Evolutionary conservation across 2,329 filamentous ascomycete genomes (phyloP), one percentile per base, ranked within the genome.

Genomic region (Ophiostoma triangulosporum): DNA sequence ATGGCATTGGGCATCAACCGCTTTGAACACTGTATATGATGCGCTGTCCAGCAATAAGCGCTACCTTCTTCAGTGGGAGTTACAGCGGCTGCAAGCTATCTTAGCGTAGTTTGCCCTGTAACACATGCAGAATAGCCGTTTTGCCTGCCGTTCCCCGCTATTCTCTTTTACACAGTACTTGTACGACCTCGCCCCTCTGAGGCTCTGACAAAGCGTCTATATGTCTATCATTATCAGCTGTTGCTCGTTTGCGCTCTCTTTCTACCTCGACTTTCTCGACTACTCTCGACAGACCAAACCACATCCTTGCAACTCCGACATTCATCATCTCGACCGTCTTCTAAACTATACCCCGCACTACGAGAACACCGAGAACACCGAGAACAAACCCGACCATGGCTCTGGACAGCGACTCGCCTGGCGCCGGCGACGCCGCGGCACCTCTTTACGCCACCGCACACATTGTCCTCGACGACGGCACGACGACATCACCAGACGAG

Each of bases 401-500:
- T 14, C 38, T 38, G n/a, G 48, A 51, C 48, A 49, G 38, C 48
- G 48, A 51, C 17, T 31, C 32, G 31, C 53, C 53, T 27, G 36
- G n/a, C 52, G 29, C 22, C n/a, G 24, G 4, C 46, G 12, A 27
- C 50, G 35, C 50, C 36, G 29, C 52, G 36, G 15, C 35, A 22
- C 38, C 26, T 11, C 49, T n/a, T n/a, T n/a, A 54, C 31, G 40
- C 15, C 52, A 51, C 17, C 48, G 46, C 52, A 29, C 55, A 56
- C 20, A 54, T 56, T 32, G 32, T 50, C 20, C 50, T 56, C 12
- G 49, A 50, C 20, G 55, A 56, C 27, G 55, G 52, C 43, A 54
- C 51, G 11, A 50, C 49, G 3, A 33, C 54, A 6, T 31, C 51
- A 24, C 48, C 54, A 29, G 33, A 40, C 3, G 35, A 24, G 27